Evolutionary conservation across 2,329 filamentous ascomycete species (phyloP).

Genomic region (Aspergillus unguis): DNA sequence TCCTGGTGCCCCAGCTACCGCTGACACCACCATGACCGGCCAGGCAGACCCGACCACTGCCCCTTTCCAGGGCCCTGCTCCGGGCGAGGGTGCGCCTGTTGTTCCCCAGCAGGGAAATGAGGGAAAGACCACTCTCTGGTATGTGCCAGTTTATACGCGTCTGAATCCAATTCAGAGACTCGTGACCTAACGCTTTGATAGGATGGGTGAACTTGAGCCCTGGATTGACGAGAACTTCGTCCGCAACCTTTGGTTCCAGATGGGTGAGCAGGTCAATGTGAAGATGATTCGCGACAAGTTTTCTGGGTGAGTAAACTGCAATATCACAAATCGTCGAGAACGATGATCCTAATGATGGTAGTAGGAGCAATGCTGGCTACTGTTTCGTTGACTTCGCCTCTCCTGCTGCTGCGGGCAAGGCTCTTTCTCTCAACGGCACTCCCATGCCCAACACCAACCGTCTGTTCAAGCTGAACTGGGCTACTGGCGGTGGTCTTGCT

Average conservation of each 20-base stretch:
- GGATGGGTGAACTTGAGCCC: slow-evolving; percentile 98
- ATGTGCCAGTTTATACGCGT: slow-evolving; percentile 21
- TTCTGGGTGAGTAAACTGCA: slow-evolving; percentile 68
- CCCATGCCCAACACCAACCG: slow-evolving; percentile 90
- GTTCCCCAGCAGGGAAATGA: slow-evolving; percentile 52
- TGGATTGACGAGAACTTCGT: slow-evolving; percentile 99
- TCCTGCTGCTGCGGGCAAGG: slow-evolving; percentile 83
- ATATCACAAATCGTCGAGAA: slow-evolving; percentile 7
- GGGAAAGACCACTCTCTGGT: slow-evolving; percentile 57
- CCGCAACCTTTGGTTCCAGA: slow-evolving; percentile 88
- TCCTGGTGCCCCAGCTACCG: slow-evolving; percentile 46
- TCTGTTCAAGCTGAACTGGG: slow-evolving; percentile 99
- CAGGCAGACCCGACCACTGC: slow-evolving; percentile 57
- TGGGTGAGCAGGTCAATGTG: slow-evolving; percentile 93
- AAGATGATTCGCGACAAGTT: slow-evolving; percentile 99
- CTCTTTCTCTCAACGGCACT: slow-evolving; percentile 81
- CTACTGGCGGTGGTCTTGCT: slow-evolving; percentile 89
- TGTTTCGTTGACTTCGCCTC: slow-evolving; percentile 93
- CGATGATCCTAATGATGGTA: slow-evolving; percentile 41
- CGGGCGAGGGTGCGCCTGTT: slow-evolving; percentile 41
- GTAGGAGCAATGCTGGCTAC: slow-evolving; percentile 86
- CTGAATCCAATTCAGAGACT: too few species aligned
- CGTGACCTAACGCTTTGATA: slow-evolving; percentile 36
- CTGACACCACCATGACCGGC: slow-evolving; percentile 53
- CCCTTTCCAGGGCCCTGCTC: slow-evolving; percentile 48